phyloP scores from a whole-genome alignment of 331 rosid genomes.

The Rosa hybrid region DNA sequence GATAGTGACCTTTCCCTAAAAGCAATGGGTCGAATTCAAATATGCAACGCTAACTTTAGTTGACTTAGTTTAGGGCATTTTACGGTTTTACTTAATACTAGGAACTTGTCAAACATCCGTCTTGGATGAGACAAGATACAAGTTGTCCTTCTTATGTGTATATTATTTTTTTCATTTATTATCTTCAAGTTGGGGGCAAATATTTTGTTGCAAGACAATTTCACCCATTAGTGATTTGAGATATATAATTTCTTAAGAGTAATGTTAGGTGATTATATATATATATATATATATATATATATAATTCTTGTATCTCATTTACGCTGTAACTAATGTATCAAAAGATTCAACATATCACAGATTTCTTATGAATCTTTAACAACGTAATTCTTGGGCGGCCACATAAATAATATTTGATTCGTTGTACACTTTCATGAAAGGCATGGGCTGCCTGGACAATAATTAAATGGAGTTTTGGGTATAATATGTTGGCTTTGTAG shows the following conservation, averaged over 20 bases:
- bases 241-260: too few relatives aligned
- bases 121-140: background rate
- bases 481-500: background rate
- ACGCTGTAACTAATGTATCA: too few relatives aligned
- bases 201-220: background rate
- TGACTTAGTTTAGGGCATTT: background rate
- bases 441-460: background rate
- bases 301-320: too few relatives aligned
- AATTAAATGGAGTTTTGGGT: background rate
- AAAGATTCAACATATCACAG: too few relatives aligned
- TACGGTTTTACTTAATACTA: background rate
- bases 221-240: background rate
- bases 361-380: background rate
- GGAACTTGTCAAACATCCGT: background rate
- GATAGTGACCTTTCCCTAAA: background rate
- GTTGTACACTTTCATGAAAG: background rate
- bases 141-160: background rate
- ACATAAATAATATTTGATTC: background rate
- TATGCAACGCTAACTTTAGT: background rate
- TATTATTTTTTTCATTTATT: background rate
- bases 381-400: background rate
- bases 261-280: too few relatives aligned
- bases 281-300: too few relatives aligned
- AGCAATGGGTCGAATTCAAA: background rate
- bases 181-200: background rate